Base-by-base conservation (phyloP, 192 early-diverging fungal species). In the Funneliformis geosporum region DNA sequence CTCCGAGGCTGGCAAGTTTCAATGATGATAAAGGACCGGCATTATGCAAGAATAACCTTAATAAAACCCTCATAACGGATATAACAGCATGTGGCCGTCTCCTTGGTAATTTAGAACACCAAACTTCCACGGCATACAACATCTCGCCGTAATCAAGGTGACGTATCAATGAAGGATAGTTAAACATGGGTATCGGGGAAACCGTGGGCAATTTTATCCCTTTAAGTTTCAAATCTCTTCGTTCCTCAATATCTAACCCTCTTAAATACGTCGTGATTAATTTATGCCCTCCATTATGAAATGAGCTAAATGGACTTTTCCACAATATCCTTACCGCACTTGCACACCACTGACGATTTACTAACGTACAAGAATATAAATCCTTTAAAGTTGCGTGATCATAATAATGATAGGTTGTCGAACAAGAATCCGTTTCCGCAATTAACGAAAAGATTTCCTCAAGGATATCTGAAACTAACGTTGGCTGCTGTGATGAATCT, bases 51-150 rank as follows among this genome's bases (percentile, higher is more conserved):
- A 69, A 69, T 40, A 69, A 40, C 21, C 67, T 69, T 40, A 69
- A 69, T 40, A 69, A 69, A n/a, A 69, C 67, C 42, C 39, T 69
- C 67, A 69, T 69, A 18, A 69, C 21, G 21, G 67, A 21, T 69
- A 69, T 43, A 2, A 69, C 67, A 69, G 21, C 8, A 38, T 69
- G 6, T 40, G 67, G 8, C 42, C 39, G 14, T 69, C 21, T 69
- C 42, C 21, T 21, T 40, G 67, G 39, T 69, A 69, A 69, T 8
- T 12, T n/a, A 43, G 18, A 8, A 42, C 40, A 69, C 67, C 67
- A 69, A 38, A 21, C 18, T 69, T 69, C 67, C 18, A 69, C 67
- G 42, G 67, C 11, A 42, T 43, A 69, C 18, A 69, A 43, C 67
- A 69, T 69, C 42, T 69, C 67, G 7, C 67, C 39, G 8, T 74